phyloP scores from a whole-genome alignment of 352 stramenopile species.

The Globisporangium sylvaticum region DNA sequence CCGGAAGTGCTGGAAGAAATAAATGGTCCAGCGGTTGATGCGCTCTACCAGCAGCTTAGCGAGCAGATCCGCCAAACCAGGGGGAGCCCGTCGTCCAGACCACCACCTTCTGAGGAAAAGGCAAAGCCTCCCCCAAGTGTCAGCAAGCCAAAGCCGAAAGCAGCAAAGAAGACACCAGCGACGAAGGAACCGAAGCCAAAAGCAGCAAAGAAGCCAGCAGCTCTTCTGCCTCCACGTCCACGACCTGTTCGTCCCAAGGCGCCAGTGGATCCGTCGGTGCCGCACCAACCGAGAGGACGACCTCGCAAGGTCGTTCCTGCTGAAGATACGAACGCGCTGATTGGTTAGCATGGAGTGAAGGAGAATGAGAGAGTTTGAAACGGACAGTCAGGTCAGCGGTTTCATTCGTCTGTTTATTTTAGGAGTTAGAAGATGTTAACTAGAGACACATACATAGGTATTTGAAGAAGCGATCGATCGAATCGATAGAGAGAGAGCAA shows the following conservation, averaged over 20 bases:
- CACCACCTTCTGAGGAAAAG: background rate
- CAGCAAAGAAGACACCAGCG: background rate
- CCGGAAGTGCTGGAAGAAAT: background rate
- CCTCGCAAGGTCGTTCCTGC: constrained; percentile 2
- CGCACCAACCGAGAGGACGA: background rate
- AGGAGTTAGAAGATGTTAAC: background rate
- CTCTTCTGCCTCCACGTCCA: background rate
- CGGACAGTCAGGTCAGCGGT: background rate
- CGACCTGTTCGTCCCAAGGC: background rate
- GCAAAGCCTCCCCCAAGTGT: too few relatives aligned
- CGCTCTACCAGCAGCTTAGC: constrained; percentile 6
- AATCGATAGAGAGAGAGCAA: background rate
- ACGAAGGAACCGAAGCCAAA: too few relatives aligned
- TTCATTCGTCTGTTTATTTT: background rate
- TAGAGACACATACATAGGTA: background rate
- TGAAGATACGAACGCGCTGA: background rate
- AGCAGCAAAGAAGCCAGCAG: background rate
- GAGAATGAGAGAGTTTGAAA: background rate
- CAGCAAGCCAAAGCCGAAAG: too few relatives aligned
- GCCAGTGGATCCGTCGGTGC: background rate
- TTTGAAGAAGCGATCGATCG: background rate
- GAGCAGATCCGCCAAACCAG: constrained; percentile 3
- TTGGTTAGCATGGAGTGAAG: background rate
- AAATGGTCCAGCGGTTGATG: background rate
- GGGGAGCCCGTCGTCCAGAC: background rate